Evolutionary conservation across 306 rosid species (phyloP).

Genomic region (Rosa multiflora): DNA sequence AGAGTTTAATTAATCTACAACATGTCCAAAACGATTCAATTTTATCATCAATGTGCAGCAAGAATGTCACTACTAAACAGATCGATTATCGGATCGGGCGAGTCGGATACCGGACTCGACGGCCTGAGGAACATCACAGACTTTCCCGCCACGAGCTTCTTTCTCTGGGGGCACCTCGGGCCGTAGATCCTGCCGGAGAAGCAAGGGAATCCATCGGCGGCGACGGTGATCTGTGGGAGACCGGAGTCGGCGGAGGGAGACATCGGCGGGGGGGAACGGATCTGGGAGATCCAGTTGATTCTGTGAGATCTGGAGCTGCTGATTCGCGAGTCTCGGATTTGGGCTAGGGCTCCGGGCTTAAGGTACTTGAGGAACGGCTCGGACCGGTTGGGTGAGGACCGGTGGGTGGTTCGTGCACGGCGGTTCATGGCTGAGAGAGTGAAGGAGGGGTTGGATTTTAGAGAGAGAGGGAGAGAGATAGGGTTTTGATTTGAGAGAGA

Average conservation of each 20-base stretch:
- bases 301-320: slow-evolving; percentile 66
- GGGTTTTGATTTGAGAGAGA: neutral
- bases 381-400: slow-evolving; percentile 22
- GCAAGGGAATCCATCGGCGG: slow-evolving; percentile 47
- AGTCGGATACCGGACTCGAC: slow-evolving; percentile 36
- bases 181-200: slow-evolving; percentile 48
- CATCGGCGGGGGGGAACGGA: slow-evolving; percentile 37
- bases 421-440: slow-evolving; percentile 50
- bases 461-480: slow-evolving; percentile 2
- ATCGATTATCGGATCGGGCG: slow-evolving; percentile 57
- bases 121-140: slow-evolving; percentile 42
- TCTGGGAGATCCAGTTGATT: slow-evolving; percentile 31
- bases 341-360: slow-evolving; percentile 87
- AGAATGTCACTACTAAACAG: slow-evolving; percentile 45
- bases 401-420: slow-evolving; percentile 29
- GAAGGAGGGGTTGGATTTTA: neutral
- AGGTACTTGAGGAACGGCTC: slow-evolving; percentile 67
- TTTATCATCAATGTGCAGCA: slow-evolving; percentile 49
- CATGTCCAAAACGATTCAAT: slow-evolving; percentile 6
- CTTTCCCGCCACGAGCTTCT: slow-evolving; percentile 70
- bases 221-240: slow-evolving; percentile 23
- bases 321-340: slow-evolving; percentile 77
- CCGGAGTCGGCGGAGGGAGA: slow-evolving; percentile 25
- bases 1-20: slow-evolving; percentile 39
- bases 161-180: slow-evolving; percentile 66